phyloP scores from a whole-genome alignment of 352 stramenopile genomes.

The Pilasporangium apinafurcum region DNA sequence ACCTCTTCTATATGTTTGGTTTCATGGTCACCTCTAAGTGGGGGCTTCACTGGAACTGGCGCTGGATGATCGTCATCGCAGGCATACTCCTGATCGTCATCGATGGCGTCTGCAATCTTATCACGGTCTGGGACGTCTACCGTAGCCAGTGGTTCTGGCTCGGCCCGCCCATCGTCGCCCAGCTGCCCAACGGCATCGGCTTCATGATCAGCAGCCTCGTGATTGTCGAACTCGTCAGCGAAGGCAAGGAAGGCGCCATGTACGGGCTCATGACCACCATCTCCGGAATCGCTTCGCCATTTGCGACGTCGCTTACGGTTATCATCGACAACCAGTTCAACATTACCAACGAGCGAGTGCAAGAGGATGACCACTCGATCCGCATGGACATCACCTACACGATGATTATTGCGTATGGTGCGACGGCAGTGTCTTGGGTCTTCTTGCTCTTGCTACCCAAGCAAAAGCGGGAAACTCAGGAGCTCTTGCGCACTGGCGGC shows the following conservation, averaged over 20 bases:
- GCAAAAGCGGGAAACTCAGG: constrained; percentile 9
- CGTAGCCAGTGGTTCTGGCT: constrained; percentile 48
- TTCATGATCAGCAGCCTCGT: constrained; percentile 35
- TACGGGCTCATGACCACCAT: constrained; percentile 16
- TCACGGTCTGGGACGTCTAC: constrained; percentile 18
- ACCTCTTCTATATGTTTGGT: constrained; percentile 12
- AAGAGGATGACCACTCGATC: constrained; percentile 5
- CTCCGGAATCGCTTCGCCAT: constrained; percentile 9
- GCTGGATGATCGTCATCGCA: constrained; percentile 7
- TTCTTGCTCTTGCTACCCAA: constrained; percentile 8
- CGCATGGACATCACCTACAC: constrained; percentile 30
- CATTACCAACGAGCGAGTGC: constrained; percentile 8
- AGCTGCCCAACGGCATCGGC: constrained; percentile 26
- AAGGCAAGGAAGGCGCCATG: constrained; percentile 36
- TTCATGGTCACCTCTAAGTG: constrained; percentile 13
- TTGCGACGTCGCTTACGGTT: constrained; percentile 12
- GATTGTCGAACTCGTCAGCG: constrained; percentile 33
- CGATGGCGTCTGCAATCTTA: constrained; percentile 6
- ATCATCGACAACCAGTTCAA: constrained; percentile 11
- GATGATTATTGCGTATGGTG: constrained; percentile 7
- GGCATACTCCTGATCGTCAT: constrained; percentile 4
- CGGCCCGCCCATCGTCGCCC: constrained; percentile 20
- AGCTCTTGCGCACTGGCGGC: constrained; percentile 29
- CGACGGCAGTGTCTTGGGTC: constrained; percentile 8
- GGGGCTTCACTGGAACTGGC: constrained; percentile 17